Evolutionary conservation across 129 eudicot genomes (phyloP).

Genomic region (Centella asiatica): DNA sequence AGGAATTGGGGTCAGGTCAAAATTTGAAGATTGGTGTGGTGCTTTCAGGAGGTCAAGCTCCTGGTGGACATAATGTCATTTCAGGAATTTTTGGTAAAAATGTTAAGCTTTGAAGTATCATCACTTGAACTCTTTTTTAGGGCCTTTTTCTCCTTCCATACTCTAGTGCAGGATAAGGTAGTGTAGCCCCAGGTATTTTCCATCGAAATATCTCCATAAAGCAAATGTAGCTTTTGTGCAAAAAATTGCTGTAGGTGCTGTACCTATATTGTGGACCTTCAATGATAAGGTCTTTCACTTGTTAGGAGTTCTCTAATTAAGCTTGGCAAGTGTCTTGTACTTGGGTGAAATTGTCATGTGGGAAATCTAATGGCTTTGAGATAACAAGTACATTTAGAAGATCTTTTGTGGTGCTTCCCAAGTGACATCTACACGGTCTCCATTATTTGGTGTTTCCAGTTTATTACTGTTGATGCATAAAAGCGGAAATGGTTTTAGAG

Average conservation of each 20-base stretch:
- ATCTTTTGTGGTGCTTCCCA: not conserved
- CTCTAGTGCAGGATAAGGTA: not conserved
- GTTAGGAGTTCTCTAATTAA: not conserved
- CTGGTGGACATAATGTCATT: slow-evolving; percentile 76
- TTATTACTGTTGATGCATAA: no score
- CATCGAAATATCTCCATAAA: no score
- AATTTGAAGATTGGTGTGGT: slow-evolving; percentile 66
- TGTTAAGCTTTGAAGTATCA: not conserved
- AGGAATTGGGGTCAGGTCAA: slow-evolving; percentile 27
- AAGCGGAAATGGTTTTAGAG: no score
- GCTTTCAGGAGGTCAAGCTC: slow-evolving; percentile 82
- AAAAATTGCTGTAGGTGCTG: no score
- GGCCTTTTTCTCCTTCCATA: not conserved
- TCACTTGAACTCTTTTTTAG: not conserved
- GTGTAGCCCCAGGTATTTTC: no score
- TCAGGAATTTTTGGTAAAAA: slow-evolving; percentile 62
- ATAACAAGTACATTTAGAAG: not conserved
- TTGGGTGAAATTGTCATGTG: not conserved
- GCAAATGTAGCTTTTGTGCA: no score
- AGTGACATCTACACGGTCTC: no score
- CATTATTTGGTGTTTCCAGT: not conserved
- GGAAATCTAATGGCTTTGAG: not conserved
- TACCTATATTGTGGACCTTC: no score
- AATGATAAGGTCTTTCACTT: no score
- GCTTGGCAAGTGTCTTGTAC: not conserved